These are phyloP conservation scores for Ogataea kodamae DNA, from an alignment of 805 yeast species.

Conservation along the genomic window DNA sequence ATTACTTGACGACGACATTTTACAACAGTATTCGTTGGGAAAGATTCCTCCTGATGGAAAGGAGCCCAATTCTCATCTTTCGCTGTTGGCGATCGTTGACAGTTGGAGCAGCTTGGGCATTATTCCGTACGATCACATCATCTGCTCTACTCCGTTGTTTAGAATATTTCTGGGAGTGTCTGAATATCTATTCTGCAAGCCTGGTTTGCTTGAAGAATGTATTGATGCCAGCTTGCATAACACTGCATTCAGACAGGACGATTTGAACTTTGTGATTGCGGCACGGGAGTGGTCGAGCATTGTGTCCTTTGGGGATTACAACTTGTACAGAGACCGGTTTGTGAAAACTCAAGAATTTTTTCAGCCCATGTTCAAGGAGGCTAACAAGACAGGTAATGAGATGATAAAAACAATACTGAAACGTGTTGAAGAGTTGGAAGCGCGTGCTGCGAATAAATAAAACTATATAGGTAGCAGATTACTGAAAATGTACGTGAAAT, in stretches of 20 bases:
- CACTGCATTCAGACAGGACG: conserved; percentile 76
- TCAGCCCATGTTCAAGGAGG: conserved; percentile 82
- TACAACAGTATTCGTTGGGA: conserved; percentile 76
- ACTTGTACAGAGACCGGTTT: conserved; percentile 66
- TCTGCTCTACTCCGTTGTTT: conserved; percentile 91
- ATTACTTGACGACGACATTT: conserved; percentile 69
- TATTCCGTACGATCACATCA: conserved; percentile 93
- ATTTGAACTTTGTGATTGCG: conserved; percentile 86
- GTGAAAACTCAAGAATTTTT: conserved; percentile 82
- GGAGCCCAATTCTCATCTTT: conserved; percentile 84
- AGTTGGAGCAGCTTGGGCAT: conserved; percentile 85
- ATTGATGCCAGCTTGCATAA: conserved; percentile 67
- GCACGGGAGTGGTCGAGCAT: conserved; percentile 87
- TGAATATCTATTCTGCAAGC: conserved; percentile 84
- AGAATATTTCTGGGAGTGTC: conserved; percentile 92
- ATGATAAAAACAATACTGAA: conserved; percentile 78
- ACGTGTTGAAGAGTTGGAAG: conserved; percentile 29
- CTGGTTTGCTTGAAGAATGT: conserved; percentile 76
- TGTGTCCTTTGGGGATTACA: conserved; percentile 71
- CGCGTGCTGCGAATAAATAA: conserved; percentile 1
- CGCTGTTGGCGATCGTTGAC: conserved; percentile 87
- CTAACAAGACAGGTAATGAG: conserved; percentile 84
- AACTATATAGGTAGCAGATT: neutral
- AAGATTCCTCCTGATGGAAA: conserved; percentile 64
- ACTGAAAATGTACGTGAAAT: neutral